Evolutionary conservation across 371 early-diverging fungal genomes (phyloP).

Genomic region (Actinomortierella ambigua): DNA sequence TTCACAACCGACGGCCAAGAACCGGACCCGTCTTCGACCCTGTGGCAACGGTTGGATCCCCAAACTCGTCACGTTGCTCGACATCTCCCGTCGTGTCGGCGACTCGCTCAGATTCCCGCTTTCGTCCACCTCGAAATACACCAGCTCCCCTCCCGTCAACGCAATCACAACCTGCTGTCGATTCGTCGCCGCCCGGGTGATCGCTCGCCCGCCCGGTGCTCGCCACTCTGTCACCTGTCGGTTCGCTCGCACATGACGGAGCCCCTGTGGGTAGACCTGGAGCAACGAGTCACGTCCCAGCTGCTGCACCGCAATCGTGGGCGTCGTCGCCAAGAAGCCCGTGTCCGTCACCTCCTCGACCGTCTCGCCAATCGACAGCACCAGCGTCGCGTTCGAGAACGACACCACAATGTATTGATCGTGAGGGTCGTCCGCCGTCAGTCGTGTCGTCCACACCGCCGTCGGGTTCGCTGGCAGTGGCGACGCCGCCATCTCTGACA

Average conservation of each 20-base stretch:
- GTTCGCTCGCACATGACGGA: conserved; percentile 88
- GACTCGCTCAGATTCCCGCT: conserved; percentile 89
- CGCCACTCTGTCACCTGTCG: conserved; percentile 94
- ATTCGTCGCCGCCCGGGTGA: conserved; percentile 83
- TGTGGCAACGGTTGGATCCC: conserved; percentile 83
- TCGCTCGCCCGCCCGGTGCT: conserved; percentile 74
- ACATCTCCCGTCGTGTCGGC: conserved; percentile 77
- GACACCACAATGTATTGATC: conserved; percentile 93
- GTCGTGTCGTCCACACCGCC: conserved; percentile 93
- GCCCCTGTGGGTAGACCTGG: conserved; percentile 88
- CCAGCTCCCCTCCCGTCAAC: conserved; percentile 81
- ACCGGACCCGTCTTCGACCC: conserved; percentile 79
- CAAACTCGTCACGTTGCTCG: conserved; percentile 74
- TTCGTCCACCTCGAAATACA: conserved; percentile 93
- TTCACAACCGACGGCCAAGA: conserved; percentile 90
- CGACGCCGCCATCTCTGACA: conserved; percentile 88
- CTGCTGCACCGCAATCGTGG: conserved; percentile 86
- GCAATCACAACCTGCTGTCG: conserved; percentile 85
- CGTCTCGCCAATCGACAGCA: conserved; percentile 92
- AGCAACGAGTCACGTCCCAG: conserved; percentile 90
- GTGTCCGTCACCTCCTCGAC: conserved; percentile 95
- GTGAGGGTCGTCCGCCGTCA: conserved; percentile 55
- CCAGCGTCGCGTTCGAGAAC: conserved; percentile 92
- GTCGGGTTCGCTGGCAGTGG: conserved; percentile 94
- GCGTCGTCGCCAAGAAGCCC: conserved; percentile 79